Evolutionary conservation across 768 basidiomycete genomes (phyloP).

Genomic region (Xerocomus brunneocitrinus): DNA sequence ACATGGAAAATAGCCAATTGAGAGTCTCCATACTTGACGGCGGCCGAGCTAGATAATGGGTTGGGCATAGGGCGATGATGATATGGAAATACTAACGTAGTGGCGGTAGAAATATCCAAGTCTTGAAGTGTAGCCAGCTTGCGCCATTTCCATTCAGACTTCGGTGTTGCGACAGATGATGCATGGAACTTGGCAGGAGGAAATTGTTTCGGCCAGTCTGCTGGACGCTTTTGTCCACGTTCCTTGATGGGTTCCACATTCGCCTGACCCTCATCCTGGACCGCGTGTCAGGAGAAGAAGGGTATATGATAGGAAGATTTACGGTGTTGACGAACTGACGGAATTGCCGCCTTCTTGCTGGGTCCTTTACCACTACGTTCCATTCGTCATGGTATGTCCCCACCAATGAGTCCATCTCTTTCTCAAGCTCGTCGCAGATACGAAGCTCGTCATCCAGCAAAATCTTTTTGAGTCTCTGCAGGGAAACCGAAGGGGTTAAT

Average conservation of each 20-base stretch:
- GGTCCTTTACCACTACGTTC: constrained; percentile 57
- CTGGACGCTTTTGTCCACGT: constrained; percentile 59
- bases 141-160: constrained; percentile 54
- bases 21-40: constrained; percentile 58
- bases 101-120: constrained; percentile 43
- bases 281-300: background rate
- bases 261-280: background rate
- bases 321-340: constrained; percentile 65
- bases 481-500: background rate
- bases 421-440: constrained; percentile 65
- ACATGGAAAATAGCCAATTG: constrained; percentile 69
- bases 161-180: constrained; percentile 39
- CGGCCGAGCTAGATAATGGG: constrained; percentile 33
- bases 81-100: constrained; percentile 36
- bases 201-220: constrained; percentile 61
- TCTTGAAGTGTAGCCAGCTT: constrained; percentile 46
- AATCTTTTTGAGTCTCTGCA: constrained; percentile 55
- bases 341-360: constrained; percentile 45
- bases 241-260: constrained; percentile 49
- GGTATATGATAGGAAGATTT: background rate
- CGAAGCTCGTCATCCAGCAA: constrained; percentile 68
- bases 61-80: background rate
- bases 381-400: constrained; percentile 68
- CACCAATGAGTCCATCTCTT: constrained; percentile 60
- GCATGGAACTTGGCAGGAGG: constrained; percentile 43